Evolutionary conservation across 768 basidiomycete species (phyloP), one percentile per base, ranked within the genome.

Genomic region (Rhizopogon vinicolor): DNA sequence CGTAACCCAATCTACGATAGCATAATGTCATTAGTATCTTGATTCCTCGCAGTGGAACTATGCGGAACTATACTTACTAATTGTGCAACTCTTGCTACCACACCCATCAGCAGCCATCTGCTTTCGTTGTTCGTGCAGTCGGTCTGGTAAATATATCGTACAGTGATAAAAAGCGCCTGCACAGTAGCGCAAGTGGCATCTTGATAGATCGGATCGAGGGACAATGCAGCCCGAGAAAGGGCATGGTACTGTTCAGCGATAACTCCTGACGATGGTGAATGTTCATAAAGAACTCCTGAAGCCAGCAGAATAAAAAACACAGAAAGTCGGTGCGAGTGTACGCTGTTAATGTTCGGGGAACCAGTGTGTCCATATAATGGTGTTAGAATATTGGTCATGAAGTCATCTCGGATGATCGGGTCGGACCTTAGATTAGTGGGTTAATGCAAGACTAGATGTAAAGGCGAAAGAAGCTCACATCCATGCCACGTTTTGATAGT

Each of bases 301-400:
- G 78, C 76, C 5, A 85, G 62, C 35, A 82, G 53, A 54, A 77
- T 73, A 63, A 82, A 83, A 65, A 84, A 78, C 18, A 81, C 73
- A 16, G 82, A 72, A 35, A 85, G 72, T 33, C 71, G 66, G 53
- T 83, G 78, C 1, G 79, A 70, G 51, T 80, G 76, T 19, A 79
- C 52, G 14, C 46, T 48, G 41, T 76, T 68, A 18, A 76, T 57
- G 44, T 62, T 68, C 8, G 67, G 62, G 41, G 63, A 63, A 14
- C 66, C 68, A 16, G 68, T 61, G 19, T 61, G 52, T 25, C 68
- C 71, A 56, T 81, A 82, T n/a, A 83, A 71, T 13, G 72, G 72
- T 16, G 72, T 64, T 33, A 81, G 42, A 22, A 81, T 69, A 8
- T 65, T 68, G 10, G 50, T 56, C 49, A 74, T 63, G 55, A 82